Percentiles rank a stretch among this genome's conserved stretches.
Evolutionary conservation across 805 yeast species (phyloP).

Genomic region (Starmera pachycereana): DNA sequence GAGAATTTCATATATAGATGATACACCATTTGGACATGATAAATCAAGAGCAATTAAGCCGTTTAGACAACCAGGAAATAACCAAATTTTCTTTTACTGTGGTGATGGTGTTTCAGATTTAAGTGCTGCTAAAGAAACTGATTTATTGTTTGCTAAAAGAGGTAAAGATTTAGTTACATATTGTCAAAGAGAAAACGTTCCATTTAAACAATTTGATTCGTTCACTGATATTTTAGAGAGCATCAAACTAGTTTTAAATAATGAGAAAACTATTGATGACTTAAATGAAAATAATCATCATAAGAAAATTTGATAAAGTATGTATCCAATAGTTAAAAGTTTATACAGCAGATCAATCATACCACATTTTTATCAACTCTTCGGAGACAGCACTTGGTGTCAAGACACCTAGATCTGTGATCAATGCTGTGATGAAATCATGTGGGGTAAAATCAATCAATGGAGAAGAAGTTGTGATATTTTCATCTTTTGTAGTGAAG

Average conservation of each 20-base stretch:
- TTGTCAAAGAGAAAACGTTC: conserved; percentile 72
- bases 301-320: too few species aligned
- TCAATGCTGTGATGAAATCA: conserved; percentile 87
- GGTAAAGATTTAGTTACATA: conserved; percentile 85
- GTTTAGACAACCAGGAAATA: conserved; percentile 21
- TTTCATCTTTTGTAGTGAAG: conserved; percentile 26
- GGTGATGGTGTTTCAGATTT: conserved; percentile 98
- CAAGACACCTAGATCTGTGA: conserved; percentile 92
- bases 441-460: conserved; percentile 91
- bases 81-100: conserved; percentile 76
- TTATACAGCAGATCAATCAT: conserved; percentile 62
- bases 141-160: conserved; percentile 83
- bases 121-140: conserved; percentile 92
- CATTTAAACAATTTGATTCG: conserved; percentile 72
- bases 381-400: conserved; percentile 99
- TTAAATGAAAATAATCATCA: conserved; percentile 22
- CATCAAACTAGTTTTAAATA: conserved; percentile 43
- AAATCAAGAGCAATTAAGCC: conserved; percentile 70
- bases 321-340: too few species aligned
- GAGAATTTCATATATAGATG: conserved; percentile 82
- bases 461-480: conserved; percentile 36
- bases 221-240: conserved; percentile 65
- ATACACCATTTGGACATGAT: conserved; percentile 88
- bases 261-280: conserved; percentile 25
- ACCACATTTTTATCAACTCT: conserved; percentile 97